phyloP scores from a whole-genome alignment of 2,329 filamentous ascomycete genomes.

The Xylariaceae sp. region DNA sequence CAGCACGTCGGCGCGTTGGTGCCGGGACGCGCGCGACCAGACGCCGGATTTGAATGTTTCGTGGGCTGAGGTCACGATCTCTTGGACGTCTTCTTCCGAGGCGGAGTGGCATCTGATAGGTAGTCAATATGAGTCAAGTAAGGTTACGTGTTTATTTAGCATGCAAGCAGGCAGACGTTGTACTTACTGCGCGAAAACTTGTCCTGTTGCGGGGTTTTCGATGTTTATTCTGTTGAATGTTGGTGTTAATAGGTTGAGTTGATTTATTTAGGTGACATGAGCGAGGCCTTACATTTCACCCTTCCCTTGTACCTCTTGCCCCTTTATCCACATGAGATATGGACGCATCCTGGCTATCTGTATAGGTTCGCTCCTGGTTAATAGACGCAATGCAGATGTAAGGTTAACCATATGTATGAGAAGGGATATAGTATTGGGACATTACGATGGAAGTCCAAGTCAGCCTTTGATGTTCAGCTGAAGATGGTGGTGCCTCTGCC shows the following conservation, averaged over 20 bases:
- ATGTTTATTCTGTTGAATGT: conserved; percentile 39
- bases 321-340: conserved; percentile 37
- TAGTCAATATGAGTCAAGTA: background rate
- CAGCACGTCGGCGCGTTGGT: conserved; percentile 56
- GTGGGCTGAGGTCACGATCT: conserved; percentile 38
- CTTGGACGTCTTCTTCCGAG: conserved; percentile 39
- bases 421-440: no score
- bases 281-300: conserved; percentile 40
- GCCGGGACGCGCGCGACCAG: conserved; percentile 53
- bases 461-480: no score
- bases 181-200: conserved; percentile 45
- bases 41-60: conserved; percentile 43
- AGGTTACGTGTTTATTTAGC: no score
- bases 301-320: conserved; percentile 35
- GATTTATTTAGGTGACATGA: conserved; percentile 4
- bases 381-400: no score
- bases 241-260: no score
- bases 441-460: no score
- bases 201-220: conserved; percentile 48
- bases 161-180: no score
- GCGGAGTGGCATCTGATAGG: conserved; percentile 41
- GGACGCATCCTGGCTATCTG: no score
- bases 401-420: no score
- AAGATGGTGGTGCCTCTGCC: no score
- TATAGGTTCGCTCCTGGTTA: no score